Base-by-base conservation (phyloP, 2,329 filamentous ascomycete species). In the Hymenoscyphus albidus region DNA sequence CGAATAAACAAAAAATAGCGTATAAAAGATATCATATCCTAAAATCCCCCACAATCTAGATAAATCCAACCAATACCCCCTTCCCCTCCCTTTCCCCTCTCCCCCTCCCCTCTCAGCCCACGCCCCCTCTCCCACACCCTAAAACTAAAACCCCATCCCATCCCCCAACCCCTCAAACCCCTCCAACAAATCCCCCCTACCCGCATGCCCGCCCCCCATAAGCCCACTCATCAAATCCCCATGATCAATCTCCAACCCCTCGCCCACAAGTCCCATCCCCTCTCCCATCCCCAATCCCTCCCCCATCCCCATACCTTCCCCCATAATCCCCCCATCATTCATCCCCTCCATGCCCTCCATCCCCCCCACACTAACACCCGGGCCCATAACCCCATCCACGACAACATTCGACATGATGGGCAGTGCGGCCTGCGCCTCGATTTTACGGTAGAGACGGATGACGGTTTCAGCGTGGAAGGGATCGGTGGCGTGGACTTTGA, bases 371-470 rank as follows among this genome's bases (percentile, higher is more conserved):
- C 58, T 59, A 10, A 61, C 65, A 38, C 59, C 66, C 39, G 66
- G 62, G 22, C 65, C 59, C 14, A 67, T n/a, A 14, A 56, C 68
- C 9, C 55, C 48, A 51, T 59, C 31, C 14, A 70, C 44, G 18
- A 69, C 54, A 56, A 68, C 67, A 44, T 70, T 69, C 0, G 4
- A 13, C 40, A 42, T n/a, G n/a, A 61, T 31, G 0, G 69, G 68
- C 57, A 70, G 64, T 0, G 58, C 65, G 1, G 70, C 27, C 55
- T 72, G 68, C 6, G 70, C 72, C 64, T 76, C 74, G 0, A 75
- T 73, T 39, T 72, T 74, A n/a, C 74, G 65, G 22, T 67, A 73
- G 7, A 76, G 55, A n/a, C 73, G 64, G 2, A 76, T 67, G 0
- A 74, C 64, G 10, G 69, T 72, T 56, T 75, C 73, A 0, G 73